phyloP scores from a whole-genome alignment of 352 stramenopile species.

The Phytophthora meadii region DNA sequence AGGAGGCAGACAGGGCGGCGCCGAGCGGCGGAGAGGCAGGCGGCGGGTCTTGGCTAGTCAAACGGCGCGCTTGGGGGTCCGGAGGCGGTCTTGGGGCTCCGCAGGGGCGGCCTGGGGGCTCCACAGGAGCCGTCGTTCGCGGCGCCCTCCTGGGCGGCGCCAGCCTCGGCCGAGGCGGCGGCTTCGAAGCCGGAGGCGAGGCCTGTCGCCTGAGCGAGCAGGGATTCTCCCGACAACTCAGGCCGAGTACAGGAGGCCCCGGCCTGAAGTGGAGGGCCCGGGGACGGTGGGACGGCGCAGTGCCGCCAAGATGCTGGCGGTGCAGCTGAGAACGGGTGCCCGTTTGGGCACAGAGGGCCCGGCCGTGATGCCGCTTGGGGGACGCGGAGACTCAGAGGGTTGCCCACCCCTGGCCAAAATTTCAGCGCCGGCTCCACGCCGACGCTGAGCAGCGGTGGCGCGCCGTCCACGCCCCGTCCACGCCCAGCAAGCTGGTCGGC shows the following conservation, averaged over 20 bases:
- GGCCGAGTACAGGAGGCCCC: not conserved
- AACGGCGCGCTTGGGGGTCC: not conserved
- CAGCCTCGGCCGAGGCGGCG: not conserved
- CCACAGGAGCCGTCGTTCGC: not conserved
- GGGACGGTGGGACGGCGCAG: not conserved
- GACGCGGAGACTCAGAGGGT: not conserved
- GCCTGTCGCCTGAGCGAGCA: not conserved
- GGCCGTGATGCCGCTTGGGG: not conserved
- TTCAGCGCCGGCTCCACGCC: too few relatives aligned
- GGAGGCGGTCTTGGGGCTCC: too few relatives aligned
- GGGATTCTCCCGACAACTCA: not conserved
- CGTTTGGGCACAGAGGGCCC: constrained; percentile 3
- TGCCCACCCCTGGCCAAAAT: too few relatives aligned
- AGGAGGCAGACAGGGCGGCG: not conserved
- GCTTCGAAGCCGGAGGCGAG: not conserved
- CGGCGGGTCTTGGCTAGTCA: not conserved
- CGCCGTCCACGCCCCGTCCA: too few relatives aligned
- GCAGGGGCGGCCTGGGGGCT: too few relatives aligned
- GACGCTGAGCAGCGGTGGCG: too few relatives aligned
- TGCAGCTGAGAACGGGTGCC: too few relatives aligned
- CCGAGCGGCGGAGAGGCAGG: too few relatives aligned
- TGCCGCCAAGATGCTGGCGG: not conserved
- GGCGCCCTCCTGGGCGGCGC: not conserved
- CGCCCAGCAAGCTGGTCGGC: too few relatives aligned
- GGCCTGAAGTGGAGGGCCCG: not conserved